These are phyloP conservation scores for Venturia pyrina DNA, from an alignment of 2,329 filamentous ascomycete genomes.

Conservation along the genomic window DNA sequence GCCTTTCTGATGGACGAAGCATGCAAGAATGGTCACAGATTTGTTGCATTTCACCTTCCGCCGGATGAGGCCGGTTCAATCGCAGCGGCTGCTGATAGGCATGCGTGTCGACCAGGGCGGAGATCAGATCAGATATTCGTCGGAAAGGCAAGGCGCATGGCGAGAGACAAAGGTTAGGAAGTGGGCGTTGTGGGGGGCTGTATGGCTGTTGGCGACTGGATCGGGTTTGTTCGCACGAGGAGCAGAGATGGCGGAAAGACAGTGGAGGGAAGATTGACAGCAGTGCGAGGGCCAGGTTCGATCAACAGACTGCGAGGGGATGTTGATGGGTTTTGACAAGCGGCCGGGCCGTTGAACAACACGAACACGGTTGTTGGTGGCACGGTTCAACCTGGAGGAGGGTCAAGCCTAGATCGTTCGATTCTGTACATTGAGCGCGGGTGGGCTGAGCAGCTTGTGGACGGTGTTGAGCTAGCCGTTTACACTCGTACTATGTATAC, in stretches of 20 bases:
- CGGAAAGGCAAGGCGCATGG: background rate
- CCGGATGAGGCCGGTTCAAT: background rate
- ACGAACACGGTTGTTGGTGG: background rate
- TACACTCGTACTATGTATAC: no score
- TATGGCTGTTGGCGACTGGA: background rate
- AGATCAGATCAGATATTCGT: background rate
- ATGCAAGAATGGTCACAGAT: background rate
- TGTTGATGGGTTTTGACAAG: background rate
- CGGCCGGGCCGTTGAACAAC: background rate
- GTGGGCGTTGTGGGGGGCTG: background rate
- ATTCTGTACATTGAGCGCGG: background rate
- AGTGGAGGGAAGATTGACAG: background rate
- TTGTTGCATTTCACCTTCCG: background rate
- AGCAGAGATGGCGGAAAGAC: background rate
- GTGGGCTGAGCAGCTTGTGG: background rate
- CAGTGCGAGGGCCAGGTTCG: background rate
- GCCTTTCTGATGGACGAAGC: background rate
- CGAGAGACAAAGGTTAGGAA: background rate
- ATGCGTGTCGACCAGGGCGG: background rate
- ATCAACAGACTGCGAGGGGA: background rate
- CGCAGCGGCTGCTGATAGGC: background rate
- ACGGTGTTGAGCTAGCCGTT: background rate
- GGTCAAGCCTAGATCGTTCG: background rate
- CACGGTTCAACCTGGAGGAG: background rate
- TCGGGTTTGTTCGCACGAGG: background rate